Evolutionary conservation across 257 asterid species (phyloP).

Genomic region (Ilex asprella): DNA sequence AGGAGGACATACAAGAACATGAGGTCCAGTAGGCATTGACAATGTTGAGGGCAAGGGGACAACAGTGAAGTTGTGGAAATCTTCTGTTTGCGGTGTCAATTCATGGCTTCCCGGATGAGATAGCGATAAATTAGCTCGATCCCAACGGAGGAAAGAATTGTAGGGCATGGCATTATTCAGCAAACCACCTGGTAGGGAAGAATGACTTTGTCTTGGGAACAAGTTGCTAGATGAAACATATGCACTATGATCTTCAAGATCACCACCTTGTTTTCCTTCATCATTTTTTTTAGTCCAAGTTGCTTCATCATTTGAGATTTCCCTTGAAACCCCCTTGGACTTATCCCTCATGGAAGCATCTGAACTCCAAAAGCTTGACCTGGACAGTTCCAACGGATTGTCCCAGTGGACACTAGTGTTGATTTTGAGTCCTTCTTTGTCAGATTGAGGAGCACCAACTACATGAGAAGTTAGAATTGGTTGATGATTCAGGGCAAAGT

Average conservation of each 20-base stretch:
- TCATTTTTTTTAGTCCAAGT: conserved; percentile 18
- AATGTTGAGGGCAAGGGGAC: conserved; percentile 20
- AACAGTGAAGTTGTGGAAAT: conserved; percentile 41
- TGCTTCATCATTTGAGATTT: conserved; percentile 11
- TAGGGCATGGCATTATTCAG: conserved; percentile 19
- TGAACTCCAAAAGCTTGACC: conserved; percentile 7
- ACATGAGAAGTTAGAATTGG: conserved; percentile 18
- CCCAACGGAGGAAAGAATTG: conserved; percentile 48
- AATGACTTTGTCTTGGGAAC: conserved; percentile 19
- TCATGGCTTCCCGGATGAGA: conserved; percentile 41
- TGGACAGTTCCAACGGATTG: conserved; percentile 11
- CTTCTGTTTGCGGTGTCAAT: conserved; percentile 27
- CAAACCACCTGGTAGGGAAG: conserved; percentile 11
- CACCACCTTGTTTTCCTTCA: conserved; percentile 14
- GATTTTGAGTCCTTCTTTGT: conserved; percentile 25
- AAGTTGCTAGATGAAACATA: conserved; percentile 20
- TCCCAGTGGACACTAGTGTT: conserved; percentile 13
- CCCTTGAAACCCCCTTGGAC: conserved; percentile 22
- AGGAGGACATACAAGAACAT: conserved; percentile 50
- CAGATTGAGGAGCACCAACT: conserved; percentile 13
- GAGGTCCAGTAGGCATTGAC: conserved; percentile 30
- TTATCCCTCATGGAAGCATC: conserved; percentile 15
- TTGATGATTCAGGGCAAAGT: conserved; percentile 24
- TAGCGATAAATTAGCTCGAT: conserved; percentile 51
- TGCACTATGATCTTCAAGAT: conserved; percentile 18